Percentiles rank a stretch among this genome's conserved stretches.
Evolutionary conservation across 176 grass and related monocot genomes (phyloP).

Genomic region (Eragrostis nindensis): DNA sequence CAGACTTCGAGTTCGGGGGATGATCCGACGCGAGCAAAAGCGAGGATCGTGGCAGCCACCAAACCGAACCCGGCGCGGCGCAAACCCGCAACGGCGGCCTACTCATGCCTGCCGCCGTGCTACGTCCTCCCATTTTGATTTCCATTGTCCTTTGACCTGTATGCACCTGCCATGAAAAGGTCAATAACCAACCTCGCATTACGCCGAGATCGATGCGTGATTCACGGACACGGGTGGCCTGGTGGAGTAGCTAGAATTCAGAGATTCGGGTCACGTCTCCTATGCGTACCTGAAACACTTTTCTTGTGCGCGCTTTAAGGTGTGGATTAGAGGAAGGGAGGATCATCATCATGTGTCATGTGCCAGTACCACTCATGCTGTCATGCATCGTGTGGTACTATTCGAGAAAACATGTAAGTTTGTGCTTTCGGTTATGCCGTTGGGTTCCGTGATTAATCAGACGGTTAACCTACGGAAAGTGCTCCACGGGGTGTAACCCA

Average conservation of each 20-base stretch:
- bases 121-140: neutral
- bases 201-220: neutral
- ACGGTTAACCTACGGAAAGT: neutral
- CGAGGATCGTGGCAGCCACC: constrained; percentile 13
- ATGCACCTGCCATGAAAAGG: neutral
- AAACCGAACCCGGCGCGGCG: neutral
- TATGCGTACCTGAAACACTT: neutral
- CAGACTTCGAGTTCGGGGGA: no score
- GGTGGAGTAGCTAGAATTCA: neutral
- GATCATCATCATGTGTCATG: no score
- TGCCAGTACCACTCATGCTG: neutral
- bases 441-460: neutral
- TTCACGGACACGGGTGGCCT: neutral
- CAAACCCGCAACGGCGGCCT: neutral
- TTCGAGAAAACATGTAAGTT: neutral
- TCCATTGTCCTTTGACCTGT: neutral
- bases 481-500: neutral
- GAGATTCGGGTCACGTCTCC: neutral
- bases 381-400: neutral
- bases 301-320: neutral
- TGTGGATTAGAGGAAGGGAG: neutral
- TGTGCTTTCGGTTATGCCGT: neutral
- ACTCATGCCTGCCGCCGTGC: neutral
- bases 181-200: neutral
- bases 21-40: no score